Evolutionary conservation across 2,329 filamentous ascomycete genomes (phyloP), one percentile per base, ranked within the genome.

Genomic region (Colletotrichum liaoningense): DNA sequence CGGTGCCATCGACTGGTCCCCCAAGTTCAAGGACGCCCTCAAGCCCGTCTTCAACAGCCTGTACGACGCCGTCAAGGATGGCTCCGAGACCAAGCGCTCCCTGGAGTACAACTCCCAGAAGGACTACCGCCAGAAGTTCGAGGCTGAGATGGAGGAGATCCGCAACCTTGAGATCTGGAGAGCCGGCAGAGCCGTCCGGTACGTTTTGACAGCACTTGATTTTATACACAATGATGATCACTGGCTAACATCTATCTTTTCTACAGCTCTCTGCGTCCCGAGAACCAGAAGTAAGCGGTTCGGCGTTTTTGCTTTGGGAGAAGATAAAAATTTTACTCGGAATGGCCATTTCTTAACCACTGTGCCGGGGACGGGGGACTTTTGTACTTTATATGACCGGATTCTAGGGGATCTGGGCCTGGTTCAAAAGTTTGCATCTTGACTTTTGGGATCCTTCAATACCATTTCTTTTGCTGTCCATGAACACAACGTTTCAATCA

Each of bases 11-110:
- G 97, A 99, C 91, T 99, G 97, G 97, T 96, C 93, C 84, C 93
- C 93, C 86, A 91, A 90, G 84, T 99, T 99, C 95, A 98, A 98
- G 94, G 94, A 96, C 79, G 95, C 94, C 83, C 91, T 99, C 83
- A 98, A 98, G 93, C 97, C 97, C 82, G 93, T 99, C 83, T 99
- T 99, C 92, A 96, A 98, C 88, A 90, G 94, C 82, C 93, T 99
- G 75, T 99, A 99, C 89, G 93, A 97, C 87, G 93, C 93, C 76
- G 97, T 99, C 83, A 92, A 92, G 86, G 91, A 95, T 81, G 97
- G 97, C 83, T 92, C 91, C 82, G 97, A 99, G 93, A 99, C 97
- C 82, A 89, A 97, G 92, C 92, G 97, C 86, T 97, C 95, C 75
- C 93, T 99, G 82, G 95, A 98, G 82, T 99, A 97, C 92, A 98